A percentile compares a stretch with the other conserved stretches of the same genome.
Conservation (phyloP, 805 yeast species). For the Candida koratica region DNA sequence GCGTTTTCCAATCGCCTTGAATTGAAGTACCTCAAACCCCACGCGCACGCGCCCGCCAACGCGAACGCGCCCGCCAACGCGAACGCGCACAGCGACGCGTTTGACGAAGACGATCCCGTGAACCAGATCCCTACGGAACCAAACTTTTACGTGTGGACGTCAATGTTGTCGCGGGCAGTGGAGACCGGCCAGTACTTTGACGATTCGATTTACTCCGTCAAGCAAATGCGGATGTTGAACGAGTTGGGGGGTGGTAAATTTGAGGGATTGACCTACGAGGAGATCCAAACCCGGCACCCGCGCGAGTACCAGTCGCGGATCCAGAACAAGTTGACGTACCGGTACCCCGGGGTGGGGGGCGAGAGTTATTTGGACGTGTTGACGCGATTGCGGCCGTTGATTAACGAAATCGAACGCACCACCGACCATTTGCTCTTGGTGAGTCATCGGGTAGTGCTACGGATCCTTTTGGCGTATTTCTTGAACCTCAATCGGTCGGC, state of each 20-base stretch:
- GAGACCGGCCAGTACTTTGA: constrained; percentile 77
- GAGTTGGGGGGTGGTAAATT: constrained; percentile 91
- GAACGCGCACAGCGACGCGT: constrained; percentile 16
- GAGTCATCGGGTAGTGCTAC: constrained; percentile 86
- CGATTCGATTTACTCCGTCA: constrained; percentile 68
- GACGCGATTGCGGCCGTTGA: constrained; percentile 81
- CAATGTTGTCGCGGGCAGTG: constrained; percentile 74
- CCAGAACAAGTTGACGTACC: constrained; percentile 71
- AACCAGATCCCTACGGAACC: constrained; percentile 50
- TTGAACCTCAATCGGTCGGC: constrained; percentile 75
- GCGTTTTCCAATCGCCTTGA: constrained; percentile 46
- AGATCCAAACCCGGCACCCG: constrained; percentile 69
- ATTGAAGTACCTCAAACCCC: constrained; percentile 35
- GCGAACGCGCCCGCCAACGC: constrained; percentile 13
- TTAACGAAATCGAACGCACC: constrained; percentile 88
- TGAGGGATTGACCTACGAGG: constrained; percentile 90
- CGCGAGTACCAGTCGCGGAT: constrained; percentile 75
- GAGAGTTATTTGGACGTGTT: constrained; percentile 93
- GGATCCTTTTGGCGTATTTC: constrained; percentile 85
- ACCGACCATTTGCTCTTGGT: constrained; percentile 80
- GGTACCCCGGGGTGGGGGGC: constrained; percentile 97
- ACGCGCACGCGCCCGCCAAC: constrained; percentile 22
- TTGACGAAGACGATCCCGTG: constrained; percentile 17
- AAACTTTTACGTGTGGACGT: constrained; percentile 86
- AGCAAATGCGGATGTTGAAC: constrained; percentile 89